A percentile compares a stretch with the other conserved stretches of the same genome.
Conservation (phyloP, 2,329 filamentous ascomycete species). For the Arachnopeziza araneosa region DNA sequence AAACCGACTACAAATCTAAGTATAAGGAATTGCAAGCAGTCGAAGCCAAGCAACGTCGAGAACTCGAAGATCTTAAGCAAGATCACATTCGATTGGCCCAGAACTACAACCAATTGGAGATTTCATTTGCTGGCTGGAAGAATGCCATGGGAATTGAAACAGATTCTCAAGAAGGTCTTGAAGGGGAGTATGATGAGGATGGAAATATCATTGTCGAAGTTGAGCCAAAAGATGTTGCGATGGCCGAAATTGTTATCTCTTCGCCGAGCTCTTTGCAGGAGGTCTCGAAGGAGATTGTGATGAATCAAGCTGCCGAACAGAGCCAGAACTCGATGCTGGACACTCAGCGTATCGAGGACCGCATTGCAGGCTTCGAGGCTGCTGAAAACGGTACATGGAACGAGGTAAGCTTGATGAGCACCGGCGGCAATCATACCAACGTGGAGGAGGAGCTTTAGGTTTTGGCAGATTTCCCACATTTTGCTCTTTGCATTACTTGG, state of each 20-base stretch:
- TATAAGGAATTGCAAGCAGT: slow-evolving; percentile 1
- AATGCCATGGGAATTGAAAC: slow-evolving; percentile 10
- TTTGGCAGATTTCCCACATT: slow-evolving; percentile 13
- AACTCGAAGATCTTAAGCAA: slow-evolving; percentile 1
- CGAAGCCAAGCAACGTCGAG: neutral
- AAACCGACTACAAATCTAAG: slow-evolving; percentile 20
- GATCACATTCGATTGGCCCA: slow-evolving; percentile 2
- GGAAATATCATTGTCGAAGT: slow-evolving; percentile 13
- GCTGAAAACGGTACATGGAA: slow-evolving; percentile 38
- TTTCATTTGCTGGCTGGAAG: slow-evolving; percentile 11
- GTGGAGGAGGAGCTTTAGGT: neutral
- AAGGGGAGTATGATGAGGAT: slow-evolving; percentile 10
- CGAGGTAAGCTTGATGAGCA: slow-evolving; percentile 37
- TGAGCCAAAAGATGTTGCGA: slow-evolving; percentile 1
- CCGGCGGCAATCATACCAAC: slow-evolving; percentile 35
- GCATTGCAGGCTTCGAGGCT: slow-evolving; percentile 34
- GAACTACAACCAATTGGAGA: slow-evolving; percentile 1
- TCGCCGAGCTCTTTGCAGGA: neutral
- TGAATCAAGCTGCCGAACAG: slow-evolving; percentile 16
- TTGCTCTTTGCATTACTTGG: neutral
- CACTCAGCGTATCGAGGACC: slow-evolving; percentile 5
- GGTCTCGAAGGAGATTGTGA: slow-evolving; percentile 12
- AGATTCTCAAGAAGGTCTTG: slow-evolving; percentile 13
- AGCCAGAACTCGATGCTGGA: slow-evolving; percentile 17
- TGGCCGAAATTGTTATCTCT: slow-evolving; percentile 13